Evolutionary conservation across 495 filamentous ascomycete species (phyloP).

Genomic region (Glutinoglossum americanum): DNA sequence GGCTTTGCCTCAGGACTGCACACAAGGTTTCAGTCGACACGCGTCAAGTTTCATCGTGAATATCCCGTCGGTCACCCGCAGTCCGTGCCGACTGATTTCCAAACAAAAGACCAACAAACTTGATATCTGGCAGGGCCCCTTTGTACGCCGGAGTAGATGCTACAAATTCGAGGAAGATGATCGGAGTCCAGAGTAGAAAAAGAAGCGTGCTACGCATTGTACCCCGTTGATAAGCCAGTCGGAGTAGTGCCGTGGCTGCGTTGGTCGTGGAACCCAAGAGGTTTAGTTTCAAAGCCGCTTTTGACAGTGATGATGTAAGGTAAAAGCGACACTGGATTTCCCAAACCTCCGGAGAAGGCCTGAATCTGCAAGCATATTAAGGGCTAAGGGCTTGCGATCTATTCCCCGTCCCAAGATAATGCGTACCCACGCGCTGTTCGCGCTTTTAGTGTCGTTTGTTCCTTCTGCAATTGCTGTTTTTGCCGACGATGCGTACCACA

Average conservation of each 20-base stretch:
- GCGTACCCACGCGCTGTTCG: constrained; percentile 25
- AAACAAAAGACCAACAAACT: no score
- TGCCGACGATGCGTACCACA: constrained; percentile 71
- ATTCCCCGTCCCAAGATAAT: constrained; percentile 12
- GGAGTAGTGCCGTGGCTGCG: no score
- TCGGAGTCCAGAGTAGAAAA: no score
- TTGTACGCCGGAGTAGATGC: no score
- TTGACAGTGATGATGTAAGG: neutral
- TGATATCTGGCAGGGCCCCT: no score
- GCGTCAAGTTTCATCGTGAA: neutral
- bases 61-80: neutral
- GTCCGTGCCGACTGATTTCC: neutral
- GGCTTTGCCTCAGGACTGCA: neutral
- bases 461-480: constrained; percentile 43
- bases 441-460: constrained; percentile 20
- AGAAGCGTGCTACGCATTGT: no score
- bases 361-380: neutral
- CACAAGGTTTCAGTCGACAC: neutral
- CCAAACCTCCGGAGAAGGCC: neutral
- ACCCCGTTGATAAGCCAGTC: no score
- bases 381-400: neutral
- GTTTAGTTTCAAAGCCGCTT: neutral
- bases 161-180: no score
- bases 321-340: neutral
- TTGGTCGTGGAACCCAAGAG: neutral